Evolutionary conservation across 371 early-diverging fungal species (phyloP).

Genomic region (Apophysomyces elegans): DNA sequence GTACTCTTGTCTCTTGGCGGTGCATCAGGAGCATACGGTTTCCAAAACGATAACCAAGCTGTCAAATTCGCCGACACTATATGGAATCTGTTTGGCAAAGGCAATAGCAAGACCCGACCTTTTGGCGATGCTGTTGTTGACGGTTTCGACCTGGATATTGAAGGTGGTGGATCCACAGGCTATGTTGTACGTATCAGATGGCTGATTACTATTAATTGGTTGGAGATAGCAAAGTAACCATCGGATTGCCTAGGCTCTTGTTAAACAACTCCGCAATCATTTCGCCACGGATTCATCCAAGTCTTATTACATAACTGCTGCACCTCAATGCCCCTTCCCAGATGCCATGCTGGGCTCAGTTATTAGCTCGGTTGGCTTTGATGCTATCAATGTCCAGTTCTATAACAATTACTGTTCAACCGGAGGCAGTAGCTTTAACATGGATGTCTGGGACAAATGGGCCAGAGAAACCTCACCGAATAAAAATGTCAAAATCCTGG

Average conservation of each 20-base stretch:
- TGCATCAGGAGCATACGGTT: constrained; percentile 65
- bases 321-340: constrained; percentile 79
- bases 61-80: constrained; percentile 58
- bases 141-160: constrained; percentile 77
- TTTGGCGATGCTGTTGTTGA: constrained; percentile 66
- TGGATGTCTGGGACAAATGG: constrained; percentile 66
- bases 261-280: constrained; percentile 52
- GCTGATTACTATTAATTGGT: background rate
- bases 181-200: constrained; percentile 38
- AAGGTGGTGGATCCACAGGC: constrained; percentile 58
- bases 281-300: constrained; percentile 40
- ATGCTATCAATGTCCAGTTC: constrained; percentile 72
- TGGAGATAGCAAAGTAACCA: constrained; percentile 7
- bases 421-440: constrained; percentile 64
- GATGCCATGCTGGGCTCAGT: constrained; percentile 55
- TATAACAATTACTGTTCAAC: constrained; percentile 75
- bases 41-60: constrained; percentile 53
- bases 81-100: constrained; percentile 68
- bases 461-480: constrained; percentile 56
- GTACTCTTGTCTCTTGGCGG: constrained; percentile 73
- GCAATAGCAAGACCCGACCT: constrained; percentile 54
- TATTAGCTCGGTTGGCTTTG: constrained; percentile 51
- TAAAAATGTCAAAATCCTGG: constrained; percentile 60
- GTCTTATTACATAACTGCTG: constrained; percentile 64
- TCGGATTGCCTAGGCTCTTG: constrained; percentile 34